These are phyloP conservation scores for Candida methanosorbosa DNA, from an alignment of 805 yeast genomes.

Conservation along the genomic window DNA sequence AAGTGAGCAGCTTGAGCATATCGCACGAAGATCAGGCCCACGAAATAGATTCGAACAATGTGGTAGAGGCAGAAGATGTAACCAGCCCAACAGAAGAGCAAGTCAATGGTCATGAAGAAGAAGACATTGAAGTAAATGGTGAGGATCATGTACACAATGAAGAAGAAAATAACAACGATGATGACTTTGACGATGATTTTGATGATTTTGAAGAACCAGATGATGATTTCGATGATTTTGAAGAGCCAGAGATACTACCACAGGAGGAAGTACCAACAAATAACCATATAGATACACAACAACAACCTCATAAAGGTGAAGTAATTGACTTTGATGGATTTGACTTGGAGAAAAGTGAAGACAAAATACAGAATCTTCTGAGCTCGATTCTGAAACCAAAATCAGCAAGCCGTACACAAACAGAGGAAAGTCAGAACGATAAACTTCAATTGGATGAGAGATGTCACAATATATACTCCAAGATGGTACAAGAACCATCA, in stretches of 20 bases:
- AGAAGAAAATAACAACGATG: conserved; percentile 5
- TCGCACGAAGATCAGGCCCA: too few species aligned
- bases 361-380: not conserved
- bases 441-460: conserved; percentile 17
- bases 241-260: not conserved
- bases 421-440: too few species aligned
- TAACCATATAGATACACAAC: too few species aligned
- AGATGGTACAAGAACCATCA: conserved; percentile 26
- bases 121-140: too few species aligned
- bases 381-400: too few species aligned
- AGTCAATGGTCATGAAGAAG: too few species aligned
- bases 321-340: not conserved
- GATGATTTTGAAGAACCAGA: conserved; percentile 17
- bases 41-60: too few species aligned
- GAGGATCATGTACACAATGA: not conserved
- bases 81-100: not conserved
- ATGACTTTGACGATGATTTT: conserved; percentile 6
- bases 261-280: not conserved
- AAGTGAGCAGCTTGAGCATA: too few species aligned
- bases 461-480: conserved; percentile 13
- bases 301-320: not conserved
- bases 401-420: too few species aligned
- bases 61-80: not conserved
- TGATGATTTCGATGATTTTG: conserved; percentile 11
- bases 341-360: not conserved